Evolutionary conservation across 2,329 filamentous ascomycete species (phyloP), one percentile per base, ranked within the genome.

Genomic region (Ascomycota sp.): DNA sequence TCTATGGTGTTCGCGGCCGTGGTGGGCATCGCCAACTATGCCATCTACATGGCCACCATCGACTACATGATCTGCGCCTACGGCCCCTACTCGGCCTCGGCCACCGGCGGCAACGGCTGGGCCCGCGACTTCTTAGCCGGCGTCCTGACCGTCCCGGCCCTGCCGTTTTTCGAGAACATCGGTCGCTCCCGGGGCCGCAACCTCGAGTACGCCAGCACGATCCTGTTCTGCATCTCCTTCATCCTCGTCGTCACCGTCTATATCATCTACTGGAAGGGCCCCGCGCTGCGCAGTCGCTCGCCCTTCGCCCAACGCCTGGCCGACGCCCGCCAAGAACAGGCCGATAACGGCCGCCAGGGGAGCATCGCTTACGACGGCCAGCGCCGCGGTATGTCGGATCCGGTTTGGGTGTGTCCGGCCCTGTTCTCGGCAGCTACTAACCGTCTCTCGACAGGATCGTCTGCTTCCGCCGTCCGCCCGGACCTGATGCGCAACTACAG

Each of bases 1-100:
- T 69, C 71, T 3, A 65, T 75, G 55, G 52, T 79, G 28, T 78
- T 74, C 37, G 61, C 63, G 2, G 60, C 59, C 11, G 55, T 78
- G 27, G 70, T 82, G 30, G 77, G 74, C 15, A 72, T 82, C 30
- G 75, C 75, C 32, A 82, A 82, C 42, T 77, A 75, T 24, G 56
- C 65, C 22, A 78, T 79, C 33, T 80, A 80, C 52, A 77, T 78
- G 69, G 71, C 74, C 1, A 78, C 74, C 1, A 76, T 80, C 37
- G 73, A 82, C 48, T 82, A 82, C 52, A 79, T 80, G 66, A 67
- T 80, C 23, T 73, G 70, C 33, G 71, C 75, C 1, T 80, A 81
- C 41, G 77, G 76, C 0, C 68, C 69, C 0, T 81, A 79, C 45
- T 69, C 74, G 2, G 75, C 76, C 2, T 79, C 74, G 0, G 77